A percentile compares a stretch with the other conserved stretches of the same genome.
phyloP scores from a whole-genome alignment of 805 yeast species.

The Priceomyces fermenticarens region DNA sequence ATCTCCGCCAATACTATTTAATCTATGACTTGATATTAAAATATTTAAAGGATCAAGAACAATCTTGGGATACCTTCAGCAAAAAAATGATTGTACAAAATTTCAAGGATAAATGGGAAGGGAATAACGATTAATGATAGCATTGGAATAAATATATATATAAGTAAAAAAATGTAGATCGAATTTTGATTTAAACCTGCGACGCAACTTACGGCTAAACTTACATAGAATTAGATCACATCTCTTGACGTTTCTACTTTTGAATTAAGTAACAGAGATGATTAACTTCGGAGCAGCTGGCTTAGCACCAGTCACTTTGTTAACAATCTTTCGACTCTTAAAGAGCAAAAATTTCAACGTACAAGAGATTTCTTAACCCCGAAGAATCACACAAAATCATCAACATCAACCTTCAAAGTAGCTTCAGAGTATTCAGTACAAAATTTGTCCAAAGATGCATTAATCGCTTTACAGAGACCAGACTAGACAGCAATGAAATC shows the following conservation, averaged over 20 bases:
- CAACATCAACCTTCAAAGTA: slow-evolving; percentile 88
- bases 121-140: neutral
- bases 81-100: slow-evolving; percentile 9
- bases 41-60: slow-evolving; percentile 11
- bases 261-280: slow-evolving; percentile 52
- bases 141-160: too few species aligned
- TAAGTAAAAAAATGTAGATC: too few species aligned
- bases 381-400: slow-evolving; percentile 74
- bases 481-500: slow-evolving; percentile 99
- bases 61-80: slow-evolving; percentile 8
- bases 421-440: slow-evolving; percentile 62
- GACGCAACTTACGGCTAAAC: too few species aligned
- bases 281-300: slow-evolving; percentile 77
- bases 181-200: neutral
- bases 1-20: slow-evolving; percentile 50
- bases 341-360: slow-evolving; percentile 69
- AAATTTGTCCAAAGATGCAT: slow-evolving; percentile 87
- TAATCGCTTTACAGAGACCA: slow-evolving; percentile 97
- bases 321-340: slow-evolving; percentile 78
- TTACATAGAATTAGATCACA: too few species aligned
- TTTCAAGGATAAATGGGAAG: slow-evolving; percentile 4
- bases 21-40: slow-evolving; percentile 41
- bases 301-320: slow-evolving; percentile 86
- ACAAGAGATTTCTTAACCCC: slow-evolving; percentile 53
- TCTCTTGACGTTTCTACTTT: neutral